Evolutionary conservation across 2,329 filamentous ascomycete genomes (phyloP).

Genomic region (Tolypocladium nubicola): DNA sequence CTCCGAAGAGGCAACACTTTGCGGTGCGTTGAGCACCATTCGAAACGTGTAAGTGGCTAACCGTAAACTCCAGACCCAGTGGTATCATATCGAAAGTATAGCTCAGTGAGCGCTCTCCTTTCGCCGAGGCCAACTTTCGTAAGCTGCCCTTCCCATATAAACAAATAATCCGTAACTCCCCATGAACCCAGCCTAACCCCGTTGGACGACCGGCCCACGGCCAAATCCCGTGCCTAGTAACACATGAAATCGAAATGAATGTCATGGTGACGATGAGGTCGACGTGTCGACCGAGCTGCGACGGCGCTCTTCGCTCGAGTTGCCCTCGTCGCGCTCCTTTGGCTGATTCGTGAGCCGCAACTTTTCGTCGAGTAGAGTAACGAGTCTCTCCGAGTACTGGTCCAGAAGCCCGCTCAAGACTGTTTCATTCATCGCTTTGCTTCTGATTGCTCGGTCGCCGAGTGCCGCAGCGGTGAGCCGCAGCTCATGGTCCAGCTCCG

Average conservation of each 20-base stretch:
- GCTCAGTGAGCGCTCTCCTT: conserved; percentile 8
- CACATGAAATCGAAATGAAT: conserved; percentile 6
- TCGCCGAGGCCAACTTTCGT: not conserved
- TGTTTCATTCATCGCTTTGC: conserved; percentile 44
- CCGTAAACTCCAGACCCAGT: conserved; percentile 20
- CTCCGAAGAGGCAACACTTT: not conserved
- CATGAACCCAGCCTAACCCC: not conserved
- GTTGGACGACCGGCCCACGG: not conserved
- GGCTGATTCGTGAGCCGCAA: conserved; percentile 37
- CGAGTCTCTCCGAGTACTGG: conserved; percentile 63
- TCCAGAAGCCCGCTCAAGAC: conserved; percentile 56
- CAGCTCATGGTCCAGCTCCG: conserved; percentile 54
- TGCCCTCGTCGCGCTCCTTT: conserved; percentile 18
- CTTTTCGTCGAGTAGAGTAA: conserved; percentile 63
- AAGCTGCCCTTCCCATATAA: not conserved
- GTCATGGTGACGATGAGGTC: conserved; percentile 22
- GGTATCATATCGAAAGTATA: conserved; percentile 24
- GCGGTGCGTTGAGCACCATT: not conserved
- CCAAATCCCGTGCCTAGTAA: not conserved
- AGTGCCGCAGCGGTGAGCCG: conserved; percentile 52
- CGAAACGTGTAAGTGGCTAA: not conserved
- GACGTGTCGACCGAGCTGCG: conserved; percentile 23
- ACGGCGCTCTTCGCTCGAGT: conserved; percentile 17
- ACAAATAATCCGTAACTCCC: conserved; percentile 5
- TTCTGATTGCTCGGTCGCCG: conserved; percentile 44